A percentile compares a stretch with the other conserved stretches of the same genome.
Conservation (phyloP, 2,329 filamentous ascomycete genomes). For the Phialophora expanda region DNA sequence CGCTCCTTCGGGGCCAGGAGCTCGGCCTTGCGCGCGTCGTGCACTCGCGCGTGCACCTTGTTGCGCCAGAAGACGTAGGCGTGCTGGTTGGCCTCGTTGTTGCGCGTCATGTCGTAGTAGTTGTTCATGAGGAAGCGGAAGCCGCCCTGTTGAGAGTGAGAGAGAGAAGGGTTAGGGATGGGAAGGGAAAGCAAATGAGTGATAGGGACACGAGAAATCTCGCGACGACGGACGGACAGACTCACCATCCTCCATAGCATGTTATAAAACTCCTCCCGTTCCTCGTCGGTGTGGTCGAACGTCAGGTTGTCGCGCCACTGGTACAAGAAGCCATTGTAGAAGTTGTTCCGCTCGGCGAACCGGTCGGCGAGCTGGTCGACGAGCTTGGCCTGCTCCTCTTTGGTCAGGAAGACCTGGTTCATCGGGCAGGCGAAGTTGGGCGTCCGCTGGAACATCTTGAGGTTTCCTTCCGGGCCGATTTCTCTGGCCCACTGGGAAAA, state of each 20-base stretch:
- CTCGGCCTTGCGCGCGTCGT: conserved; percentile 57
- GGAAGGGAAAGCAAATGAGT: too few species aligned
- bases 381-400: conserved; percentile 54
- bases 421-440: conserved; percentile 69
- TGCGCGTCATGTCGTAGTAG: conserved; percentile 60
- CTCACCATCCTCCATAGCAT: conserved; percentile 50
- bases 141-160: too few species aligned
- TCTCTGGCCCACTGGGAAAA: conserved; percentile 31
- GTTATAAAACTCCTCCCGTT: conserved; percentile 55
- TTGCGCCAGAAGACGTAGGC: conserved; percentile 62
- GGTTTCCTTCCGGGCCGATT: conserved; percentile 57
- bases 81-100: conserved; percentile 56
- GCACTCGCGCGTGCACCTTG: conserved; percentile 58
- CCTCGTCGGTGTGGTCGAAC: conserved; percentile 24
- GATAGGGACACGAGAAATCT: too few species aligned
- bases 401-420: conserved; percentile 55
- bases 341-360: conserved; percentile 47
- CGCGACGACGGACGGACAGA: not conserved
- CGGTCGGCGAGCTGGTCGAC: conserved; percentile 16
- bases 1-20: conserved; percentile 59
- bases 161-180: too few species aligned
- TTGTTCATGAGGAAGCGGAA: conserved; percentile 58
- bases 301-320: conserved; percentile 57
- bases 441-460: conserved; percentile 64
- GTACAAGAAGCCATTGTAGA: conserved; percentile 65